phyloP scores from a whole-genome alignment of 352 stramenopile genomes.

The Aphanomyces euteiches region DNA sequence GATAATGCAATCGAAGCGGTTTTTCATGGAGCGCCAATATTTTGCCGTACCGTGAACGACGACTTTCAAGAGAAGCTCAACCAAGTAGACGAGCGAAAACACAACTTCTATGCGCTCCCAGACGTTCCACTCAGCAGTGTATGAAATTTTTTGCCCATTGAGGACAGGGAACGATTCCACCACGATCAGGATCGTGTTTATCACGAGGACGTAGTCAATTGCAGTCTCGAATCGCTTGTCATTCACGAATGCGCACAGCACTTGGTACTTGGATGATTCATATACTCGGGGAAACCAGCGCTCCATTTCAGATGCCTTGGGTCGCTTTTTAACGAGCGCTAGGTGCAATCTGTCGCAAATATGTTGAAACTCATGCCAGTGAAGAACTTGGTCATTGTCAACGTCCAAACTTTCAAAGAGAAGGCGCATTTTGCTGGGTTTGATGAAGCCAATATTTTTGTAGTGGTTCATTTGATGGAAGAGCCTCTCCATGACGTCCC shows the following conservation, averaged over 20 bases:
- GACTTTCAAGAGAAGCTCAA: slow-evolving; percentile 83
- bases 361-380: slow-evolving; percentile 29
- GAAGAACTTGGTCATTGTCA: slow-evolving; percentile 23
- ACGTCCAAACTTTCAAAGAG: slow-evolving; percentile 33
- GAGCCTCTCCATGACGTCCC: slow-evolving; percentile 25
- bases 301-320: background rate
- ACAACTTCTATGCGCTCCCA: slow-evolving; percentile 26
- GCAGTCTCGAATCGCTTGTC: slow-evolving; percentile 30
- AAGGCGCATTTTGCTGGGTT: slow-evolving; percentile 12
- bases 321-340: slow-evolving; percentile 15
- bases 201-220: slow-evolving; percentile 33
- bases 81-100: slow-evolving; percentile 67
- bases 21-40: slow-evolving; percentile 69
- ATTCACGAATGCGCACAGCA: slow-evolving; percentile 12
- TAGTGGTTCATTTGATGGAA: slow-evolving; percentile 33
- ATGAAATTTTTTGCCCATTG: slow-evolving; percentile 9
- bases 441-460: slow-evolving; percentile 30
- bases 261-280: background rate
- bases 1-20: slow-evolving; percentile 84
- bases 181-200: slow-evolving; percentile 33
- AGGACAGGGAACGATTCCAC: slow-evolving; percentile 29
- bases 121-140: slow-evolving; percentile 19
- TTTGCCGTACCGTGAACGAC: slow-evolving; percentile 46
- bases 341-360: slow-evolving; percentile 27
- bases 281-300: slow-evolving; percentile 1